Evolutionary conservation across 495 filamentous ascomycete species (phyloP).

Genomic region (Antarctomyces pellizariae): DNA sequence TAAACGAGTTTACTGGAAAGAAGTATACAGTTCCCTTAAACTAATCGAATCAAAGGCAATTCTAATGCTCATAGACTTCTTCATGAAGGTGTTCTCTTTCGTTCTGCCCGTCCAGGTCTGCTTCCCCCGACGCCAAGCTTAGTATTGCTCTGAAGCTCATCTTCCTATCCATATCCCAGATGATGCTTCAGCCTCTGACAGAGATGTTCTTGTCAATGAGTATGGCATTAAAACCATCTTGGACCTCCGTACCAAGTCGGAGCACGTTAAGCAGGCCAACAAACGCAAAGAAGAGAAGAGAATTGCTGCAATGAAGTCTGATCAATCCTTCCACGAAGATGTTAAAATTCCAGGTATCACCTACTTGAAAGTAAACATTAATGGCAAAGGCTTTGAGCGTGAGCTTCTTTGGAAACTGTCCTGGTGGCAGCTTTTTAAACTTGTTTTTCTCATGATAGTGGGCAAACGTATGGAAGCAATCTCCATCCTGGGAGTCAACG

Average conservation of each 20-base stretch:
- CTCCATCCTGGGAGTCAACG: conserved; percentile 35
- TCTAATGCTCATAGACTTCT: conserved; percentile 23
- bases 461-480: conserved; percentile 47
- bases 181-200: conserved; percentile 43
- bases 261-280: conserved; percentile 43
- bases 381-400: conserved; percentile 43
- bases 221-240: conserved; percentile 46
- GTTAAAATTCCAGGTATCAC: conserved; percentile 33
- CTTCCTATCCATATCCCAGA: conserved; percentile 21
- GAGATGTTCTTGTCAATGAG: conserved; percentile 30
- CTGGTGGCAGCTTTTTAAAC: conserved; percentile 41
- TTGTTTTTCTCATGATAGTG: conserved; percentile 31
- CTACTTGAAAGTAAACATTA: conserved; percentile 42
- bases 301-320: conserved; percentile 17
- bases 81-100: conserved; percentile 45
- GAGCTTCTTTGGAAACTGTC: conserved; percentile 44
- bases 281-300: conserved; percentile 29
- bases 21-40: conserved; percentile 17
- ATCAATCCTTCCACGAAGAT: conserved; percentile 19
- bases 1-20: conserved; percentile 33
- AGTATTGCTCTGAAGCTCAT: not conserved
- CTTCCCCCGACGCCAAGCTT: conserved; percentile 1
- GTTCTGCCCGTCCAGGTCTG: conserved; percentile 45
- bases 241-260: conserved; percentile 59
- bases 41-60: not conserved